These are phyloP conservation scores for Limtongia smithiae DNA, from an alignment of 805 yeast species.

Conservation along the genomic window DNA sequence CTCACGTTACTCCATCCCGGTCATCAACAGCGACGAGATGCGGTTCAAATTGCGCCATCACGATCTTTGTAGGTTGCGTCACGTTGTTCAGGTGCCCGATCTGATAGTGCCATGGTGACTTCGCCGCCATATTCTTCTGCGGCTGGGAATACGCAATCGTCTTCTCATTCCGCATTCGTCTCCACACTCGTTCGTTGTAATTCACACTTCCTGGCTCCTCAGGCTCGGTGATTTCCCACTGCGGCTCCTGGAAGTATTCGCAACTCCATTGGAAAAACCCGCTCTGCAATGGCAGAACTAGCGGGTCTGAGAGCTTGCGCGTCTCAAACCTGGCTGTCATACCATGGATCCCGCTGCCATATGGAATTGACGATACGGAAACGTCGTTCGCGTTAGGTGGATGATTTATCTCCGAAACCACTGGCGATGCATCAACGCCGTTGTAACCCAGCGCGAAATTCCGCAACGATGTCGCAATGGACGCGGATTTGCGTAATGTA, in stretches of 20 bases:
- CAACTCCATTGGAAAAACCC: slow-evolving; percentile 47
- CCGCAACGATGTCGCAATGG: slow-evolving; percentile 31
- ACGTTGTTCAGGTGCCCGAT: slow-evolving; percentile 59
- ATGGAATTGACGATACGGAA: slow-evolving; percentile 34
- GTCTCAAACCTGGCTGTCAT: slow-evolving; percentile 33
- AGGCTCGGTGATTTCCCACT: slow-evolving; percentile 74
- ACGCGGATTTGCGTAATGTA: slow-evolving; percentile 31
- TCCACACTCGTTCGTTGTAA: slow-evolving; percentile 78
- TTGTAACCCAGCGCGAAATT: slow-evolving; percentile 28
- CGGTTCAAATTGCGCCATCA: slow-evolving; percentile 88
- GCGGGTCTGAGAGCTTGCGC: slow-evolving; percentile 28
- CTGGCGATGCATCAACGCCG: slow-evolving; percentile 5
- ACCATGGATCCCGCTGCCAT: slow-evolving; percentile 37
- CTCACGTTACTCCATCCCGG: slow-evolving; percentile 62
- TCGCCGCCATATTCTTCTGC: slow-evolving; percentile 75
- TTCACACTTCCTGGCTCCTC: slow-evolving; percentile 93
- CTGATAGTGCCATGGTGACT: slow-evolving; percentile 79
- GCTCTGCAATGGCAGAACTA: slow-evolving; percentile 36
- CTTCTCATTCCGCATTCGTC: slow-evolving; percentile 81
- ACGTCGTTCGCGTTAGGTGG: slow-evolving; percentile 23
- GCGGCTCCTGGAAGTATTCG: slow-evolving; percentile 96
- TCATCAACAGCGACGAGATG: slow-evolving; percentile 77
- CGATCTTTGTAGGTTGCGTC: slow-evolving; percentile 73
- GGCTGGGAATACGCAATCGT: slow-evolving; percentile 86
- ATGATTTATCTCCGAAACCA: slow-evolving; percentile 16